These are phyloP conservation scores for Colletotrichum chrysophilum DNA, from an alignment of 2,329 filamentous ascomycete species.

Conservation along the genomic window DNA sequence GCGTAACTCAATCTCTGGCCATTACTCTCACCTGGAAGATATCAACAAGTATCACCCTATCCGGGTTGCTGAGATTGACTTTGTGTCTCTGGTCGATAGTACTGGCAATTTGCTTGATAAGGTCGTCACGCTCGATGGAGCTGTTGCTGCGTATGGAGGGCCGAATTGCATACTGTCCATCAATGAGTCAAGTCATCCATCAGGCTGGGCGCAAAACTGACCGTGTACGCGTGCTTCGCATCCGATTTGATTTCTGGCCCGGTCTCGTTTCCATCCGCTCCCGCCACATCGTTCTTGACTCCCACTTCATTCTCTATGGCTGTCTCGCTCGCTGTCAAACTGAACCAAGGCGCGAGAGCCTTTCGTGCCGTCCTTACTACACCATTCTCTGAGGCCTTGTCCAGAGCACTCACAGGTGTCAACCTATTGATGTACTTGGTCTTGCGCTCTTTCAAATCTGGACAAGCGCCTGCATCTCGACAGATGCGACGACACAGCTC, in stretches of 20 bases:
- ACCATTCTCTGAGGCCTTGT: conserved; percentile 73
- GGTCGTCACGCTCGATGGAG: conserved; percentile 67
- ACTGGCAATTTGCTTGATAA: conserved; percentile 75
- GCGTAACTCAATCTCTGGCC: not conserved
- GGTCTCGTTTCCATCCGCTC: not conserved
- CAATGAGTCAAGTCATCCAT: not conserved
- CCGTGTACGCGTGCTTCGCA: conserved; percentile 39
- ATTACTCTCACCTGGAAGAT: conserved; percentile 71
- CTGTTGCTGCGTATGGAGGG: conserved; percentile 78
- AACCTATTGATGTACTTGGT: conserved; percentile 64
- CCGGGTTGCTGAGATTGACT: conserved; percentile 78
- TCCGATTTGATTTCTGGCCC: not conserved
- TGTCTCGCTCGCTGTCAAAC: conserved; percentile 35
- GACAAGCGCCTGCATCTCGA: conserved; percentile 53
- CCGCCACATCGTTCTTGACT: conserved; percentile 18
- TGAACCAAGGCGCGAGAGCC: conserved; percentile 70
- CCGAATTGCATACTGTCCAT: conserved; percentile 78
- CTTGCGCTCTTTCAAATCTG: conserved; percentile 47
- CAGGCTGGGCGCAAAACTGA: conserved; percentile 35
- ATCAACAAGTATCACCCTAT: conserved; percentile 80
- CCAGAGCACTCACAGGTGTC: conserved; percentile 56
- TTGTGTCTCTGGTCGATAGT: conserved; percentile 72
- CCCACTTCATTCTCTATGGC: conserved; percentile 19
- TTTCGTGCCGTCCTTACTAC: conserved; percentile 67
- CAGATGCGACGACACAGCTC: conserved; percentile 60